phyloP scores from a whole-genome alignment of 306 rosid species.

The Phaseolus lunatus region DNA sequence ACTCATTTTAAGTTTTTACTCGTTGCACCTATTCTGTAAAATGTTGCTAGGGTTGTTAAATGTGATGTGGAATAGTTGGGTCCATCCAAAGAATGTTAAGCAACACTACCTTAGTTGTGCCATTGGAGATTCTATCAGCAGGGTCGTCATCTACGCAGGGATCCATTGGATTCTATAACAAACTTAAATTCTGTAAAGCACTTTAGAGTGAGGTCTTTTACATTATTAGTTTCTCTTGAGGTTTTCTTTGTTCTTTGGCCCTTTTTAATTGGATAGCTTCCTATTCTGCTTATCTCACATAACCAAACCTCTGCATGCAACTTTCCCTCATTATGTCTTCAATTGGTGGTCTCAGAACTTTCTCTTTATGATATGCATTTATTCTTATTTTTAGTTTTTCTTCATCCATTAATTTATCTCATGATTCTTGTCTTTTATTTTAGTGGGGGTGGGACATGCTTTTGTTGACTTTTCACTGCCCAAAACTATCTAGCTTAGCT shows the following conservation, averaged over 20 bases:
- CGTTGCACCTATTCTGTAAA: neutral
- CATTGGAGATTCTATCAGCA: neutral
- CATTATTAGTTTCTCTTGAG: neutral
- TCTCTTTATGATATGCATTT: no score
- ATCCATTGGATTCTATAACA: neutral
- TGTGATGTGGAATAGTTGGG: neutral
- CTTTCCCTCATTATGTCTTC: neutral
- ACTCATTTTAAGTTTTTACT: neutral
- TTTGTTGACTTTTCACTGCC: conserved; percentile 8
- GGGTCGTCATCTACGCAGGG: neutral
- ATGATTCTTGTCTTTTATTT: neutral
- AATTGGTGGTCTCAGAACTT: no score
- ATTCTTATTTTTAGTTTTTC: no score
- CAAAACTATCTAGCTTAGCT: neutral
- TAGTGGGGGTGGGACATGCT: no score
- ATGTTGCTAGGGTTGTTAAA: neutral
- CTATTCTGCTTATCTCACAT: conserved; percentile 26
- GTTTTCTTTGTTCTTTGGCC: conserved; percentile 25
- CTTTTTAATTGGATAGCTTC: conserved; percentile 8
- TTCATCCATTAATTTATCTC: neutral
- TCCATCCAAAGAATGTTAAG: neutral
- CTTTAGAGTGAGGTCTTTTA: conserved; percentile 11
- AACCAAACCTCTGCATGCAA: neutral
- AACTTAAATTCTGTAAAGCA: conserved; percentile 12
- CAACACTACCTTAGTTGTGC: neutral